Evolutionary conservation across 352 stramenopile species (phyloP).

Genomic region (Phytopythium montanum): DNA sequence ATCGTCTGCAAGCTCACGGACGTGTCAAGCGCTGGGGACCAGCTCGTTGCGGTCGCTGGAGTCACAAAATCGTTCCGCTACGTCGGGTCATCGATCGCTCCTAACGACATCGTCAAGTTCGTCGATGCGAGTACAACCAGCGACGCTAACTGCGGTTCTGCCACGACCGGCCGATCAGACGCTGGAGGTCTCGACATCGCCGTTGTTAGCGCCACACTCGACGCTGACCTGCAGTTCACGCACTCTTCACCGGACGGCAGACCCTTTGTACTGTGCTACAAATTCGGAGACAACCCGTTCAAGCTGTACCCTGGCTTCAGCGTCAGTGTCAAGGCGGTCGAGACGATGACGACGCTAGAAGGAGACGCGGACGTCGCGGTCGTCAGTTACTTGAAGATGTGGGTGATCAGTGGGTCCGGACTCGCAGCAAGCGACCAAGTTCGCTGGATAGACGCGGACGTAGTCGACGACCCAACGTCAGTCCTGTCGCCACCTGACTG

Average conservation of each 20-base stretch:
- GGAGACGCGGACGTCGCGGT: conserved; percentile 42
- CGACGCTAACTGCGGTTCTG: conserved; percentile 46
- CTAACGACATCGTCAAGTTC: conserved; percentile 58
- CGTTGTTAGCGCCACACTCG: conserved; percentile 16
- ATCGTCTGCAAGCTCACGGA: conserved; percentile 35
- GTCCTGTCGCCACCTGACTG: conserved; percentile 29
- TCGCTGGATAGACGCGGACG: conserved; percentile 45
- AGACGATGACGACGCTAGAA: conserved; percentile 20
- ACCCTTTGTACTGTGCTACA: conserved; percentile 62
- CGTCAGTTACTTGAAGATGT: conserved; percentile 44
- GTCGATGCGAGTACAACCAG: conserved; percentile 50
- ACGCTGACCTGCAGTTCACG: conserved; percentile 32
- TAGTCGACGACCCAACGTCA: conserved; percentile 25
- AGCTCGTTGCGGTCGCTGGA: conserved; percentile 44
- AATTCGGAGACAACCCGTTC: conserved; percentile 66
- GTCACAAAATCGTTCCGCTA: conserved; percentile 48
- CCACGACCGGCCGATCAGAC: conserved; percentile 38
- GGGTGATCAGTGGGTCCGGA: conserved; percentile 41
- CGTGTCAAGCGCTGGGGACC: conserved; percentile 38
- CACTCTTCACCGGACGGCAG: conserved; percentile 33
- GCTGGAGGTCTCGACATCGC: conserved; percentile 37
- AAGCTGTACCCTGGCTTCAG: conserved; percentile 45
- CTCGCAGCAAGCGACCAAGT: conserved; percentile 40
- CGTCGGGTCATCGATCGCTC: conserved; percentile 30
- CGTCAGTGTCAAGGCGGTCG: conserved; percentile 55